phyloP scores from a whole-genome alignment of 139 green algal species.

The Chlamydomonas eustigma region DNA sequence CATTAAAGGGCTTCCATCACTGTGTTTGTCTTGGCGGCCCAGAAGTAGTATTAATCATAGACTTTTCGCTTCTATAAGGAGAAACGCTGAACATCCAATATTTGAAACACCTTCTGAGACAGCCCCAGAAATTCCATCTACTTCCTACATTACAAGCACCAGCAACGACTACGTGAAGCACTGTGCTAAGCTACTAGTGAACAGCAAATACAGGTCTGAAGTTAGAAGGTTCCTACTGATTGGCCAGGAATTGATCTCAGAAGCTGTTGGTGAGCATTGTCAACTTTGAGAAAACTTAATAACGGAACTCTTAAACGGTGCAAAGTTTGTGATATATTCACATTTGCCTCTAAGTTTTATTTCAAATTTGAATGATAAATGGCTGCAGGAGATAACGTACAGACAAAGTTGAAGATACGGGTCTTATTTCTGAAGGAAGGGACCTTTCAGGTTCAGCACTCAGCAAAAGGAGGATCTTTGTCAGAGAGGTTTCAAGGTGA shows the following conservation, averaged over 20 bases:
- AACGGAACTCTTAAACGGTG: not conserved
- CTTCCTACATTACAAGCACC: not conserved
- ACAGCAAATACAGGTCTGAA: not conserved
- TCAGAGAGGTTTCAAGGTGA: no score
- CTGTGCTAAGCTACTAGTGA: slow-evolving; percentile 9
- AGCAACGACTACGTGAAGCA: slow-evolving; percentile 10
- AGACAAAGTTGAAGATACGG: not conserved
- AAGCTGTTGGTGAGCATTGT: not conserved
- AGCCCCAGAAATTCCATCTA: not conserved
- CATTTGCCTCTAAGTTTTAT: not conserved
- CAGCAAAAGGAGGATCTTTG: not conserved
- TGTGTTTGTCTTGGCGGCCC: not conserved
- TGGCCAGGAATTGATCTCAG: not conserved
- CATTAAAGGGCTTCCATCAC: not conserved
- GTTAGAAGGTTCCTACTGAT: slow-evolving; percentile 2
- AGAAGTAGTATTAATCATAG: not conserved
- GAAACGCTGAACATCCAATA: not conserved
- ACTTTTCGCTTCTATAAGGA: not conserved
- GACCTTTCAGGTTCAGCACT: not conserved
- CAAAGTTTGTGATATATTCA: not conserved
- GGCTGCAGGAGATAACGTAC: not conserved
- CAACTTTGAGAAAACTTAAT: not conserved
- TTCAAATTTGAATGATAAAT: not conserved
- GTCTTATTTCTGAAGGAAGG: not conserved
- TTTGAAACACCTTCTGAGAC: not conserved